Evolutionary conservation across 2,329 filamentous ascomycete genomes (phyloP), one percentile per base, ranked within the genome.

Genomic region (Elsinoe arachidis): DNA sequence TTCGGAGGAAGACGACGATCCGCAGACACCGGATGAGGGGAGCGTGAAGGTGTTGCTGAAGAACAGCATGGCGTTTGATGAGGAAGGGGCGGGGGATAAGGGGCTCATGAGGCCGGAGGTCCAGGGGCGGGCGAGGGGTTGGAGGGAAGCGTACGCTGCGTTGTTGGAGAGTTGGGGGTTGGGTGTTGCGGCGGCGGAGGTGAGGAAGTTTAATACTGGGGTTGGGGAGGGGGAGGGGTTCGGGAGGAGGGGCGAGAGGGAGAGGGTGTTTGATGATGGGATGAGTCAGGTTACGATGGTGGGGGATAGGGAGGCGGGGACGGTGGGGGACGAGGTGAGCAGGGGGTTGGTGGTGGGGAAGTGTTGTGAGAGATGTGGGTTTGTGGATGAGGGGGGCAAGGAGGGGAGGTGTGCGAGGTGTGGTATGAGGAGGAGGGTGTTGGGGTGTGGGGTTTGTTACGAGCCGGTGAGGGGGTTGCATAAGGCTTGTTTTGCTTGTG

Each of bases 81-180:
- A 77, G 35, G 77, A 80, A 59, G 74, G 73, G 11, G 69, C 72
- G 54, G 67, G 74, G 2, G 72, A 72, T 55, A 68, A 72, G 15
- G 72, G 78, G 11, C 68, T 84, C 17, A 68, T 84, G 5, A 75
- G 82, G 43, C 70, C 72, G 44, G 71, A 70, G 9, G 74, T 78
- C 44, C 73, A 75, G 17, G 69, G 67, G 61, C 70, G 78, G 43
- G 80, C 79, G 62, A 70, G 69, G 5, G 71, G 75, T 1, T 86
- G 83, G 70, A 76, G 80, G 41, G 69, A 73, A 53, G 72, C 76
- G 44, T 85, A 85, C 67, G 80, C 82, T 2, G 72, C 82, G 49
- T 71, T 82, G 57, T 73, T 85, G 3, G 77, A 76, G n/a, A 75
- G 78, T 7, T 85, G 82, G 82, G 76, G 76, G 11, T 62, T 85